These are phyloP conservation scores for Claviceps sp. DNA, from an alignment of 2,329 filamentous ascomycete species.

Conservation along the genomic window DNA sequence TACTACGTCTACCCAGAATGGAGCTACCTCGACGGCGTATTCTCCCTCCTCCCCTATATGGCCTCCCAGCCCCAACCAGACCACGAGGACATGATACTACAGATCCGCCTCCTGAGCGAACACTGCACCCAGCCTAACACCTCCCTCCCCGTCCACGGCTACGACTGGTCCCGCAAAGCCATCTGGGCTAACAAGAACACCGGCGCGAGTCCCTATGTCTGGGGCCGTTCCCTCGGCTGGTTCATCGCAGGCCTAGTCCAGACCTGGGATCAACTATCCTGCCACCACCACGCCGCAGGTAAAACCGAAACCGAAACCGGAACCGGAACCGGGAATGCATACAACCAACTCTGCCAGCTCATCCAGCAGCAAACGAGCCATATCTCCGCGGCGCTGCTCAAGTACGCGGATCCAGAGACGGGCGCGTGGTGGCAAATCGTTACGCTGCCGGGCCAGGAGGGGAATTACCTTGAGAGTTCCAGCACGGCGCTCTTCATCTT, in stretches of 20 bases:
- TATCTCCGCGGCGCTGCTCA: slow-evolving; percentile 11
- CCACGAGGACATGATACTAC: slow-evolving; percentile 11
- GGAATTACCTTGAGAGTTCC: slow-evolving; percentile 49
- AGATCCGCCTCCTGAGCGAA: slow-evolving; percentile 9
- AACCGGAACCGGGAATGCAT: too few species aligned
- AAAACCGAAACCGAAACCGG: too few species aligned
- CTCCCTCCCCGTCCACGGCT: slow-evolving; percentile 31
- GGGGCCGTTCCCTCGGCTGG: slow-evolving; percentile 42
- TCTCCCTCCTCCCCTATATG: slow-evolving; percentile 30
- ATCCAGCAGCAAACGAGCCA: not conserved
- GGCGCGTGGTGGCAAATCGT: slow-evolving; percentile 46
- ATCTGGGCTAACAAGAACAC: slow-evolving; percentile 37
- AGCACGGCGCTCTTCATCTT: slow-evolving; percentile 46
- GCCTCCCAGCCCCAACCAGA: slow-evolving; percentile 7
- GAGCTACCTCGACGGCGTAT: slow-evolving; percentile 42
- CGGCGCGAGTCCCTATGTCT: slow-evolving; percentile 38
- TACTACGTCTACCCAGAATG: slow-evolving; percentile 33
- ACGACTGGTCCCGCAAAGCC: slow-evolving; percentile 33
- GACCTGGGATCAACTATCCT: slow-evolving; percentile 28
- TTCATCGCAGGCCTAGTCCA: slow-evolving; percentile 39
- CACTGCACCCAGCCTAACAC: slow-evolving; percentile 3
- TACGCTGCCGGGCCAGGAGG: slow-evolving; percentile 31
- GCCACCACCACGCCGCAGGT: not conserved
- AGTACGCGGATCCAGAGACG: slow-evolving; percentile 26
- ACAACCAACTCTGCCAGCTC: slow-evolving; percentile 10